phyloP scores from a whole-genome alignment of 2,329 filamentous ascomycete genomes.

The Neofusicoccum umdonicola region DNA sequence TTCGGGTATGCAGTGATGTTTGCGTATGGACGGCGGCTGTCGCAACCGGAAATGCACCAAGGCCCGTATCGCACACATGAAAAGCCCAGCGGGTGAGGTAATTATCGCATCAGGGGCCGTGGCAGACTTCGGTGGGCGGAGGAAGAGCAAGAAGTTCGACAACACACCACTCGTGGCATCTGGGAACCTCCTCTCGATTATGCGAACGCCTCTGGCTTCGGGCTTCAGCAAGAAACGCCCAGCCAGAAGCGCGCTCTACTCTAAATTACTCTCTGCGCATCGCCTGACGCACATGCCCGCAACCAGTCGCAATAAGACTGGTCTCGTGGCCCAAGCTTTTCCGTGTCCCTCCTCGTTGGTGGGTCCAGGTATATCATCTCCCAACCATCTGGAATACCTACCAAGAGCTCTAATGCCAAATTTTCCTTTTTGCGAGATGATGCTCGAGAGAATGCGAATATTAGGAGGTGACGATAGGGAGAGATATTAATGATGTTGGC shows the following conservation, averaged over 20 bases:
- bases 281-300: conserved; percentile 5
- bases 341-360: background rate
- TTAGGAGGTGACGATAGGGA: background rate
- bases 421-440: background rate
- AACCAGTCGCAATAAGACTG: conserved; percentile 3
- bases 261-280: conserved; percentile 8
- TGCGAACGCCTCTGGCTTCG: background rate
- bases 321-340: conserved; percentile 8
- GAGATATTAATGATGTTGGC: conserved; percentile 2
- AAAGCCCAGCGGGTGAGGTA: too few relatives aligned
- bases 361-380: background rate
- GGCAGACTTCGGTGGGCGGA: background rate
- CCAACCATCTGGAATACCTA: background rate
- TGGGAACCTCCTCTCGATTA: background rate
- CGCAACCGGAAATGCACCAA: too few relatives aligned
- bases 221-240: background rate
- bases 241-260: background rate
- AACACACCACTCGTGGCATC: background rate
- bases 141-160: background rate
- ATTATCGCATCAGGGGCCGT: too few relatives aligned
- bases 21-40: too few relatives aligned
- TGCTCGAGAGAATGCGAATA: background rate
- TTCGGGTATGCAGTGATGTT: too few relatives aligned
- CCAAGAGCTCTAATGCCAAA: background rate
- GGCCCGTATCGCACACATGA: too few relatives aligned